Evolutionary conservation across 768 basidiomycete species (phyloP), one percentile per base, ranked within the genome.

Genomic region (Polyporus arcularius): DNA sequence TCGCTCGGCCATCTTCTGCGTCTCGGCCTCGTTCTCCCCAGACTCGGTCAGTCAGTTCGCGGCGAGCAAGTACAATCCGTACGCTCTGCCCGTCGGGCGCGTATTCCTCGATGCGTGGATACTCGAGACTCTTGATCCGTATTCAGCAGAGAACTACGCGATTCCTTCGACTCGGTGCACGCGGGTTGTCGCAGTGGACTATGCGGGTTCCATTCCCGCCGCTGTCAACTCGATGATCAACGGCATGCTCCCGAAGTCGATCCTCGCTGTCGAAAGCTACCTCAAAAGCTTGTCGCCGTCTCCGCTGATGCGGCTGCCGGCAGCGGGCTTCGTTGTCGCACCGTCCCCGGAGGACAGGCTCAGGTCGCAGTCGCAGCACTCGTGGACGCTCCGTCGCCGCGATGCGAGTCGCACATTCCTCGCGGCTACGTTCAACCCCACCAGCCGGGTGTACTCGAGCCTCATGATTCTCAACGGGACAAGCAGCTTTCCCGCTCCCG

Each of bases 61-160:
- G 21, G 46, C 81, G 2, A 70, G 74, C 7, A 94, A 92, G 70
- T 89, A 91, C 72, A 98, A 98, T 72, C 79, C 92, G 0, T 83
- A 85, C 54, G 68, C 59, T 1, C 80, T 93, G 9, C 92, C 93
- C 0, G 78, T 92, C 15, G 96, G 94, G 2, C 85, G 90, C 14
- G 79, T 94, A 38, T 87, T 91, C 65, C 76, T 99, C 6, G 95
- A 98, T 68, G 96, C 91, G 2, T 99, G 97, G 97, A 86, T 96
- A 35, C 75, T 97, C 67, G 95, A 99, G 77, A 98, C 96, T 4
- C 82, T 98, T 49, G 96, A 98, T 70, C 95, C 96, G 0, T 98
- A 98, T 66, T 90, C 93, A 26, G 88, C 88, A 61, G 94, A 96
- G 74, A 94, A 93, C 64, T 96, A 94, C 70, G 84, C 93, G 12